Base-by-base conservation (phyloP, 1,284 basidiomycete genomes). In the Trametes versicolor region DNA sequence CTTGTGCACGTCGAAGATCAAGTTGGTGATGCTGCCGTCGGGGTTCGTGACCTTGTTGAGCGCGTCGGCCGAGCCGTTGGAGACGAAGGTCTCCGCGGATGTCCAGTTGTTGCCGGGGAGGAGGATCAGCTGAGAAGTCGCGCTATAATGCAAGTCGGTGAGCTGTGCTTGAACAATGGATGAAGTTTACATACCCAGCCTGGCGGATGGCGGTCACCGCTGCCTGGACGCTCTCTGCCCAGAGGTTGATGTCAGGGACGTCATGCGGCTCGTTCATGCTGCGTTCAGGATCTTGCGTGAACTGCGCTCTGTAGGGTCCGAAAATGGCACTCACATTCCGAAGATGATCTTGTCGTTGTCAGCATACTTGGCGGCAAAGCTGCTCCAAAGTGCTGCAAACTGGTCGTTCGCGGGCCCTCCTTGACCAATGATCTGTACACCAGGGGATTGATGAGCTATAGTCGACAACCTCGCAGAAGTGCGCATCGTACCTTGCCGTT, bases 1-100 rank as follows among this genome's bases (percentile, higher is more conserved):
- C 73, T 87, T 85, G 80, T 89, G 87, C 0, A 88, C 87, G 70
- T 89, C 87, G 69, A 89, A 84, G 64, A 89, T 74, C 34, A 90
- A 81, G 66, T 78, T 78, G 48, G 80, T 83, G 12, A 71, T 78
- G 39, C 77, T 80, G 7, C 84, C 83, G 55, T 85, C 82, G 4
- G 83, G 85, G 74, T 89, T 88, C 1, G 73, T 83, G 47, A 89
- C 82, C 60, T 74, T 81, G 64, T 76, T 75, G n/a, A 90, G 78
- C 4, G 83, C 84, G 32, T 78, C 82, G 0, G 81, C 85, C 17
- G 83, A 85, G n/a, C 86, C 87, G 64, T 84, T 81, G 8, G 83
- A 84, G 48, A 86, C 75, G 65, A 87, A 85, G 0, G 82, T 82
- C 60, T 79, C 74, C 0, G 83, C 85, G 4, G 83, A 84, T 0